Conservation (phyloP, 768 basidiomycete species). For the Cytidiella melzeri region DNA sequence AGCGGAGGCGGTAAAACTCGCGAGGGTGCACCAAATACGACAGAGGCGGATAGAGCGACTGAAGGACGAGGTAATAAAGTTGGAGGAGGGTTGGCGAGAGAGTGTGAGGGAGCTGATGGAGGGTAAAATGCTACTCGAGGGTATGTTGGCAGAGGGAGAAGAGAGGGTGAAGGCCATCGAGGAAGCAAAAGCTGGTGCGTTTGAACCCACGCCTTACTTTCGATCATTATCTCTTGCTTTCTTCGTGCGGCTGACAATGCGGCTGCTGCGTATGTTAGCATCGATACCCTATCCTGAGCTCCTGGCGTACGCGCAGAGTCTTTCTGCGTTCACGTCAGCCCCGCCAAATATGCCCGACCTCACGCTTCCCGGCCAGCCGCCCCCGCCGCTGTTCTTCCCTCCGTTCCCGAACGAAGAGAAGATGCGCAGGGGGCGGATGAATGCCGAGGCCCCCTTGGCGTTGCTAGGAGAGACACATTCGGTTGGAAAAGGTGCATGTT, state of each 20-base stretch:
- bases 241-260: constrained; percentile 2
- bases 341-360: constrained; percentile 84
- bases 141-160: constrained; percentile 69
- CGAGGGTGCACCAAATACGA: constrained; percentile 67
- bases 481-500: constrained; percentile 62
- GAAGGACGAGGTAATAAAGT: constrained; percentile 60
- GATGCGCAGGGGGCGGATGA: constrained; percentile 78
- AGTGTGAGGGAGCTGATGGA: constrained; percentile 60
- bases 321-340: constrained; percentile 83
- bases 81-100: constrained; percentile 63
- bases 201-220: too few species aligned
- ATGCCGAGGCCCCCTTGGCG: constrained; percentile 74
- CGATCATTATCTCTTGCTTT: too few species aligned
- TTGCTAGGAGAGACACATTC: constrained; percentile 76
- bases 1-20: constrained; percentile 58
- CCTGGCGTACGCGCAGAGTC: constrained; percentile 76
- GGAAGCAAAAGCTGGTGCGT: constrained; percentile 63
- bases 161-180: constrained; percentile 64
- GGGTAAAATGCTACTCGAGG: constrained; percentile 65
- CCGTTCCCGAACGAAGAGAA: constrained; percentile 91
- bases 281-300: constrained; percentile 80
- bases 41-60: constrained; percentile 69
- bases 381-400: constrained; percentile 78
- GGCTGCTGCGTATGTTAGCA: constrained; percentile 35
- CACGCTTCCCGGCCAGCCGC: constrained; percentile 61